Base-by-base conservation (phyloP, 176 grass and related monocot species). In the Oryza meyeriana region DNA sequence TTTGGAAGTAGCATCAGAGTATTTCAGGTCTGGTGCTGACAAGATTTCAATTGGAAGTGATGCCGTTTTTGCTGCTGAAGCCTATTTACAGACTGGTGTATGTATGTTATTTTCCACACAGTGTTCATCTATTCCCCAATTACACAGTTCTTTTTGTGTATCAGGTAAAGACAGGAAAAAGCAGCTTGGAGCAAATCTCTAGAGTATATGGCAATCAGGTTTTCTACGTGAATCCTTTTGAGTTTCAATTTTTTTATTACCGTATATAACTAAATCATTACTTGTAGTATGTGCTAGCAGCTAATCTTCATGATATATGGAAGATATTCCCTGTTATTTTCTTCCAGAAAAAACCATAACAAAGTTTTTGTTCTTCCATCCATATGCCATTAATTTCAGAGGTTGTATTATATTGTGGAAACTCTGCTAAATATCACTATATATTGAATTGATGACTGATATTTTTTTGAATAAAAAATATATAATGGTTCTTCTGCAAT, bases 21-120 rank as follows among this genome's bases (percentile, higher is more conserved):
- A 99, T 89, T 99, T 99, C 69, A 99, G 93, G 72, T 99, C 96
- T 38, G 93, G 96, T 72, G 96, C 93, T 84, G 96, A 99, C 88
- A 99, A 99, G 87, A 79, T 95, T 85, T 99, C 93, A 77, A 88
- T 99, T 71, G 96, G 96, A 86, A 95, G 96, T 79, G 93, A 99
- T 93, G 93, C 96, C 38, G 96, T 99, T 81, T 95, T 88, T 87
- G 87, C 93, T 83, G 93, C 93, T 84, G 96, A 99, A 85, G 90
- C 90, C 81, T 99, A 95, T 92, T 75, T 98, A 66, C 75, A 69
- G 76, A 91, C 93, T 79, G 87, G 89, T 81, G 96, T 98, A 95
- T 84, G 87, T 84, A 79, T 85, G 75, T 44, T 77, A 81, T n/a
- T 58, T 74, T 67, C 11, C 20, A 25, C 26, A 35, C 22, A 52